Evolutionary conservation across 345 rosid species (phyloP).

Genomic region (Arabidopsis arenosa): DNA sequence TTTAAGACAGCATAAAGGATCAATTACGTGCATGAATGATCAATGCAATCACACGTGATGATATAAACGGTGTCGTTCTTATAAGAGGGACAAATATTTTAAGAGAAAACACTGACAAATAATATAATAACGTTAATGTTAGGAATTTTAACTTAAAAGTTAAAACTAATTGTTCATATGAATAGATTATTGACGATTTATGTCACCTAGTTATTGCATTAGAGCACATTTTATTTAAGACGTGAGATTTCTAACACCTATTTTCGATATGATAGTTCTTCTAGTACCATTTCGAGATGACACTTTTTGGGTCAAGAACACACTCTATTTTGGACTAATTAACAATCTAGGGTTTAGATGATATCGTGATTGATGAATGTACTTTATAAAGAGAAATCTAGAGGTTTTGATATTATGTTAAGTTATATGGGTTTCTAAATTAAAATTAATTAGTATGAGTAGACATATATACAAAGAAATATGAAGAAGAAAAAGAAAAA

Average conservation of each 20-base stretch:
- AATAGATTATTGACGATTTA: not conserved
- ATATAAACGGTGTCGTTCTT: not conserved
- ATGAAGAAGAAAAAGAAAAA: not conserved
- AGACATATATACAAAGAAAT: not conserved
- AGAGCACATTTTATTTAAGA: not conserved
- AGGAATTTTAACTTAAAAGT: not conserved
- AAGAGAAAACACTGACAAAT: not conserved
- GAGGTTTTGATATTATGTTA: not conserved
- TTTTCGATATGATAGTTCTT: not conserved
- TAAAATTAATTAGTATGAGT: slow-evolving; percentile 1
- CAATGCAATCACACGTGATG: not conserved
- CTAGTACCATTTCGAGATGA: not conserved
- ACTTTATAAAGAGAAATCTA: too few relatives aligned
- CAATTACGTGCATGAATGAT: slow-evolving; percentile 29
- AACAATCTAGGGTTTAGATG: not conserved
- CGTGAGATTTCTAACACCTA: not conserved
- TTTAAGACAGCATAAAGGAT: not conserved
- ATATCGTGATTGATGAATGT: too few relatives aligned
- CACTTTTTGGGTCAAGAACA: not conserved
- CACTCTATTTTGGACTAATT: not conserved
- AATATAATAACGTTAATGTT: not conserved
- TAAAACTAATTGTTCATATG: not conserved
- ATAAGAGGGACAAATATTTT: not conserved
- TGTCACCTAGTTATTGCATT: not conserved
- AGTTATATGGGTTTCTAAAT: not conserved